Percentiles rank a stretch among this genome's conserved stretches.
phyloP scores from a whole-genome alignment of 1,284 basidiomycete genomes.

The Rhodotorula sp. region DNA sequence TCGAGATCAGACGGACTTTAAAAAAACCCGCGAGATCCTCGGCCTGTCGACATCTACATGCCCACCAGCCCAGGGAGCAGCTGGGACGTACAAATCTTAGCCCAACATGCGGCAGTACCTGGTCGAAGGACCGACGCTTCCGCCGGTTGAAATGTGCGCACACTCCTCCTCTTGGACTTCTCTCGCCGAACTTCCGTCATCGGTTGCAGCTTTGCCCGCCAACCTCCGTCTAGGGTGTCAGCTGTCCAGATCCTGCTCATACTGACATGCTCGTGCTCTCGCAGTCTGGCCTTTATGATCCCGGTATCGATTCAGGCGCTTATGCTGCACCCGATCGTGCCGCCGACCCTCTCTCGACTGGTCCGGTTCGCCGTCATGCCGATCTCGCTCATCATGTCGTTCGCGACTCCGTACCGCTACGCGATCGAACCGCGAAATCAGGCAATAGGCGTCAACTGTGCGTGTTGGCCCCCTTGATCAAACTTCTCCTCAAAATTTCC shows the following conservation, averaged over 20 bases:
- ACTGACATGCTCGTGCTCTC: background rate
- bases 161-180: background rate
- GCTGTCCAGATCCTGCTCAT: background rate
- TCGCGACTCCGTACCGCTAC: constrained; percentile 14
- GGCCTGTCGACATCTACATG: background rate
- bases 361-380: constrained; percentile 20
- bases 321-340: constrained; percentile 33
- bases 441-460: constrained; percentile 27
- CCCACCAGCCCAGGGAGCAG: background rate
- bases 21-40: background rate
- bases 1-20: no score
- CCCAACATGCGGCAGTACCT: constrained; percentile 4
- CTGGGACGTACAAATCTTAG: no score
- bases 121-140: constrained; percentile 19
- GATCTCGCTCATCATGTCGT: constrained; percentile 15
- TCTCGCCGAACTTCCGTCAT: background rate
- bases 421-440: constrained; percentile 26
- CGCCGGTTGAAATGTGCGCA: constrained; percentile 13
- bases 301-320: constrained; percentile 33
- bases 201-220: background rate
- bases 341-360: constrained; percentile 8
- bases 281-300: constrained; percentile 29
- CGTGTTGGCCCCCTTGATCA: background rate
- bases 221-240: background rate
- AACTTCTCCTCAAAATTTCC: background rate